A percentile compares a stretch with the other conserved stretches of the same genome.
These are phyloP conservation scores for Malassezia pachydermatis DNA, from an alignment of 1,284 basidiomycete species.

Conservation along the genomic window DNA sequence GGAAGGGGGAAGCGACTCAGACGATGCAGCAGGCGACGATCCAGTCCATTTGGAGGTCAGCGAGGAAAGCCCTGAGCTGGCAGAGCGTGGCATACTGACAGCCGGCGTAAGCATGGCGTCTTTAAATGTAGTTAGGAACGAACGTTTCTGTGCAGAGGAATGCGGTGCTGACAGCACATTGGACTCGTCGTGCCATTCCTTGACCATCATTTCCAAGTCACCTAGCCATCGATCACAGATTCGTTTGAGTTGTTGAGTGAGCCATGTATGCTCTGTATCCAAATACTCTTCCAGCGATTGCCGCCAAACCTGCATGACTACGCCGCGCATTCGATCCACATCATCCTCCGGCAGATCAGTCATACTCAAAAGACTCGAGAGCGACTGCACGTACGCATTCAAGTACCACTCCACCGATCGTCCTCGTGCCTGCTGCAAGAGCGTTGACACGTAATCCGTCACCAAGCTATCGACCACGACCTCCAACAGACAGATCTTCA, in stretches of 20 bases:
- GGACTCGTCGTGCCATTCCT: background rate
- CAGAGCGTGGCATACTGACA: slow-evolving; percentile 51
- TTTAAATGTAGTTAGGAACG: slow-evolving; percentile 80
- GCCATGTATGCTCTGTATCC: slow-evolving; percentile 76
- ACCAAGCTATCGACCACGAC: slow-evolving; percentile 63
- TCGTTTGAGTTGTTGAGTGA: slow-evolving; percentile 63
- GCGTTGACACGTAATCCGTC: slow-evolving; percentile 70
- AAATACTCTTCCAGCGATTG: slow-evolving; percentile 92
- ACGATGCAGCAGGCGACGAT: background rate
- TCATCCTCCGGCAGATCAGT: slow-evolving; percentile 22
- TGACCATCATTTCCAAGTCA: slow-evolving; percentile 49
- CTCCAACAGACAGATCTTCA: slow-evolving; percentile 65
- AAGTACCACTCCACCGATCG: slow-evolving; percentile 67
- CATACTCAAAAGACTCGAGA: slow-evolving; percentile 57
- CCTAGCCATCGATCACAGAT: slow-evolving; percentile 71
- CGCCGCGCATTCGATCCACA: slow-evolving; percentile 60
- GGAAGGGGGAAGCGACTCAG: background rate
- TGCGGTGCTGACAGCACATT: slow-evolving; percentile 5
- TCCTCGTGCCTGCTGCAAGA: slow-evolving; percentile 67
- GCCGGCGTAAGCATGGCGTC: slow-evolving; percentile 81
- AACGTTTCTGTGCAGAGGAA: slow-evolving; percentile 81
- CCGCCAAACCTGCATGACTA: slow-evolving; percentile 81
- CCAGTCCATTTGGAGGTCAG: slow-evolving; percentile 8
- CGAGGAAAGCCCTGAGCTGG: slow-evolving; percentile 12
- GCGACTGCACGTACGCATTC: slow-evolving; percentile 75